Base-by-base conservation (phyloP, 495 filamentous ascomycete genomes). In the Penicillium coffeae region DNA sequence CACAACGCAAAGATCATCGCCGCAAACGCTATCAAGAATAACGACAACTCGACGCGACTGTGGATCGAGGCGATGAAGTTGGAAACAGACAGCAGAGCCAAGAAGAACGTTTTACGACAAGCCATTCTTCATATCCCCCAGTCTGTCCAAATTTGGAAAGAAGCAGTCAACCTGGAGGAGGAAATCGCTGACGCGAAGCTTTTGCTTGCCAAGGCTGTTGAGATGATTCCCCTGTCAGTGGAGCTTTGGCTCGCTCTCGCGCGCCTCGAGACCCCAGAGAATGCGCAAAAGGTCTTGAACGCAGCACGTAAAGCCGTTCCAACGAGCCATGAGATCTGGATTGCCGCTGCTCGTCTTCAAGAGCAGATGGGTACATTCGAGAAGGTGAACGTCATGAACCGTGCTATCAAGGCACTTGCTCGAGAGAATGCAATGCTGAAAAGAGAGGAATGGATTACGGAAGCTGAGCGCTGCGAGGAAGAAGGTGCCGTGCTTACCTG, bases 41-140 rank as follows among this genome's bases (percentile, higher is more conserved):
- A 96, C 48, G 86, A 89, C 39, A 82, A 83, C n/a, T 93, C 89
- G 3, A 89, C 94, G 8, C 76, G 82, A 45, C 75, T 99, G 1
- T 99, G 94, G 94, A 82, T 89, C 5, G 90, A 92, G 55, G 93
- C 93, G 1, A 96, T 96, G 87, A 87, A 88, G 53, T 71, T 99
- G 20, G 93, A 99, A 63, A 81, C 82, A 2, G 87, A 92, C 42
- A 63, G 79, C 2, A 75, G 81, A 25, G 85, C 87, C 0, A 92
- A 90, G 68, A 97, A 96, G 71, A 82, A 89, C 56, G 94, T 99
- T 13, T 76, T 95, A 21, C 77, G 90, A 48, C 86, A 89, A 59
- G 93, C 94, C 18, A 75, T 97, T 36, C 84, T 96, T 60, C 83
- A 91, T 55, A 87, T 94, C 40, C 90, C 87, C 2, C 86, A 94